phyloP scores from a whole-genome alignment of 768 basidiomycete genomes.

The Hortiboletus flavorubellus region DNA sequence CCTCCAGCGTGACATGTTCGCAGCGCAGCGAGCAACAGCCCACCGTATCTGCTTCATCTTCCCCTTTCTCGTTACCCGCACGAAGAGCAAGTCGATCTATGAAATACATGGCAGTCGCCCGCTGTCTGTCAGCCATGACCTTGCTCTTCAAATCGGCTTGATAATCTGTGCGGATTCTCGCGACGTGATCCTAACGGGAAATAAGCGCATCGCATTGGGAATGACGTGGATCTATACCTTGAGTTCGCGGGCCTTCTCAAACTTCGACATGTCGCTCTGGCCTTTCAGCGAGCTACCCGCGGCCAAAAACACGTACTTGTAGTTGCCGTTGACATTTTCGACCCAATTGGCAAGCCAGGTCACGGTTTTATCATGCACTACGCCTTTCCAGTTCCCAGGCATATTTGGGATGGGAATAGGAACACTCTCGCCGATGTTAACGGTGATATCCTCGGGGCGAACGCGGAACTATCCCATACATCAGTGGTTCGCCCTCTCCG shows the following conservation, averaged over 20 bases:
- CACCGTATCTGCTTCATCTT: conserved; percentile 98
- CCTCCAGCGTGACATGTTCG: conserved; percentile 91
- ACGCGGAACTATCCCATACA: conserved; percentile 64
- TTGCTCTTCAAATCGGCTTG: conserved; percentile 79
- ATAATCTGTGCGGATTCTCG: conserved; percentile 88
- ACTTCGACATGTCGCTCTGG: conserved; percentile 96
- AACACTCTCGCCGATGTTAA: conserved; percentile 84
- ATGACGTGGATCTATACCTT: conserved; percentile 52
- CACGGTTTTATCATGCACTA: conserved; percentile 92
- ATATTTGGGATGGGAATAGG: conserved; percentile 85
- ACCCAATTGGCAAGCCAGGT: conserved; percentile 99
- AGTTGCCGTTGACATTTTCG: conserved; percentile 93
- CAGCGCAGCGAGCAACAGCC: conserved; percentile 97
- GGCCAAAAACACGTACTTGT: conserved; percentile 97
- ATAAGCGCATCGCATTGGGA: conserved; percentile 4
- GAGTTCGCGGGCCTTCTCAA: conserved; percentile 95
- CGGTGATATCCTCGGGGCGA: conserved; percentile 89
- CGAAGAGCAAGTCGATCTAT: conserved; percentile 96
- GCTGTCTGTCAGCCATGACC: conserved; percentile 91
- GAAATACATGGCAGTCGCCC: conserved; percentile 99
- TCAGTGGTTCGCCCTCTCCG: conserved; percentile 5
- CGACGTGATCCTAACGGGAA: conserved; percentile 72
- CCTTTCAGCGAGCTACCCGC: conserved; percentile 98
- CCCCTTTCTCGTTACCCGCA: conserved; percentile 99
- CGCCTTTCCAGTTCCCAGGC: conserved; percentile 86